Conservation (phyloP, 345 rosid species). For the Populus davidiana region DNA sequence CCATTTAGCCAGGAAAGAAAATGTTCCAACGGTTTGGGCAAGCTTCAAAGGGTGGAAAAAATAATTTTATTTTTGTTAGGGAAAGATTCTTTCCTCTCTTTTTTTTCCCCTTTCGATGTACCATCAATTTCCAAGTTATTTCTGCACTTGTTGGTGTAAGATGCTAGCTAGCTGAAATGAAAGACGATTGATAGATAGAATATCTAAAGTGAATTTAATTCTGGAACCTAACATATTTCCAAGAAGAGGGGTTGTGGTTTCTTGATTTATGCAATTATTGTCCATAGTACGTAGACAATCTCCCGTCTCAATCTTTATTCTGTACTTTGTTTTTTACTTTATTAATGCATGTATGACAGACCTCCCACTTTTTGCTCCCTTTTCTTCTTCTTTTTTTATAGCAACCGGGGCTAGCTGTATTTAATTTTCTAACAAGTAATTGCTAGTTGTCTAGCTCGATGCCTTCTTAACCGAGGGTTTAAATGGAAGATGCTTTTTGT, state of each 20-base stretch:
- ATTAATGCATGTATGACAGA: too few relatives aligned
- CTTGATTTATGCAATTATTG: slow-evolving; percentile 7
- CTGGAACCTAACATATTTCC: slow-evolving; percentile 28
- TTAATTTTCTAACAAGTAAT: background rate
- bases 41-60: too few relatives aligned
- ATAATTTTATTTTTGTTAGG: too few relatives aligned
- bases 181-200: too few relatives aligned
- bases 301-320: background rate
- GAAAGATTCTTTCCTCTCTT: too few relatives aligned
- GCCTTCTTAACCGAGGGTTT: background rate
- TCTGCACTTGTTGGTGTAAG: too few relatives aligned
- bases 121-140: too few relatives aligned
- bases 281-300: background rate
- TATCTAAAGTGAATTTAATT: background rate
- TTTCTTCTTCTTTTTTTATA: background rate
- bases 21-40: too few relatives aligned
- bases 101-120: too few relatives aligned
- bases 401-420: background rate
- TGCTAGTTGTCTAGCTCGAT: background rate
- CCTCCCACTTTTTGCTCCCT: background rate
- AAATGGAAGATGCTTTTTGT: background rate
- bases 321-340: background rate
- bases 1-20: too few relatives aligned
- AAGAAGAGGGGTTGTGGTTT: slow-evolving; percentile 32
- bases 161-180: too few relatives aligned